Evolutionary conservation across 768 basidiomycete genomes (phyloP), one percentile per base, ranked within the genome.

Genomic region (Tylopilus felleus): DNA sequence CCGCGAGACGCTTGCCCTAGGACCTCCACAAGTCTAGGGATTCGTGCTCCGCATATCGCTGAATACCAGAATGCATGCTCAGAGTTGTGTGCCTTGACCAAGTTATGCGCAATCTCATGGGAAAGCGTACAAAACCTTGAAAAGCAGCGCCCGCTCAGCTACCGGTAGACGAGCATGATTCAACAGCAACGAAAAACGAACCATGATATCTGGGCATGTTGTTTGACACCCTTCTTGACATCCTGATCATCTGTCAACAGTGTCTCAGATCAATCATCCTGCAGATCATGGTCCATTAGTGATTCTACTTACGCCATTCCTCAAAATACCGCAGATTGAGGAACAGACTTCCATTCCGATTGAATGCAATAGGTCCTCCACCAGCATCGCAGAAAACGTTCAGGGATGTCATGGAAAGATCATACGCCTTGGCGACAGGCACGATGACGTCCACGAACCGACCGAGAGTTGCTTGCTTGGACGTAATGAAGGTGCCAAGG

Each of bases 41-140:
- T n/a, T n/a, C n/a, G 78, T 31, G 77, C 80, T 71, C 97, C 91
- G 58, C 89, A 90, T 19, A 98, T 88, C 7, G 90, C 85, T 27
- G 92, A 92, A 63, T 96, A 94, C 69, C 92, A 97, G 69, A 97
- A 98, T 58, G 93, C 92, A 59, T 96, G 94, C 65, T 94, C 87
- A 1, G 90, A 85, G 67, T 96, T 94, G 63, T 97, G 95, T 0
- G 83, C 81, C 39, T 84, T 78, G 16, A 95, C 86, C 2, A 97
- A 74, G 64, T 96, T 98, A 71, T 98, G 94, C 9, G 91, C 91
- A 60, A 93, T 89, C 65, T 93, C 93, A 67, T 97, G 96, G 0
- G 95, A 93, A 14, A 97, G 77, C 1, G 89, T 86, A 64, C 95
- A 92, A 70, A 88, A 99, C 90, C 89, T 62, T 14, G 27, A 14